Conservation (phyloP, 2,329 filamentous ascomycete genomes). For the Aureobasidium sp. region DNA sequence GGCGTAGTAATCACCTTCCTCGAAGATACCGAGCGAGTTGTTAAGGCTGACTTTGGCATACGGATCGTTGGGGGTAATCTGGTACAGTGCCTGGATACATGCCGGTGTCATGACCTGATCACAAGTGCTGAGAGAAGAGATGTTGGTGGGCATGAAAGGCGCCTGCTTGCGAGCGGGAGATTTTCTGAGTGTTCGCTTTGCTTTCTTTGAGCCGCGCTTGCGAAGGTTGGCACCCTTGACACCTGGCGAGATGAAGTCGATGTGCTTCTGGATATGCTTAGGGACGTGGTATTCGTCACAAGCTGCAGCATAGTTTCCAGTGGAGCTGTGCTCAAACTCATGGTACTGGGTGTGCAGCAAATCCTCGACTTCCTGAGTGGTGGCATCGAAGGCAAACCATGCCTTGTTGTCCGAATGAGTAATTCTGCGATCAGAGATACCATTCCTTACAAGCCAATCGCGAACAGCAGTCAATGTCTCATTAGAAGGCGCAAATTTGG, state of each 20-base stretch:
- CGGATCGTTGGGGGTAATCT: constrained; percentile 16
- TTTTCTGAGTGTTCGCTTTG: constrained; percentile 5
- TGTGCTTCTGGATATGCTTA: constrained; percentile 16
- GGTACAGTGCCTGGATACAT: constrained; percentile 20
- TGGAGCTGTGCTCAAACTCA: constrained; percentile 19
- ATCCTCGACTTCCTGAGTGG: constrained; percentile 20
- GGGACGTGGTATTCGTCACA: constrained; percentile 22
- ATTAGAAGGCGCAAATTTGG: constrained; percentile 21
- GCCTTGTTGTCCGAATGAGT: constrained; percentile 26
- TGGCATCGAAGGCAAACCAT: constrained; percentile 26
- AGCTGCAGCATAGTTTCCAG: constrained; percentile 16
- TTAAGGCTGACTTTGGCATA: constrained; percentile 15
- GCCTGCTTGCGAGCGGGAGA: not conserved
- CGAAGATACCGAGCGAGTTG: constrained; percentile 33
- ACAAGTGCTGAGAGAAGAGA: constrained; percentile 15
- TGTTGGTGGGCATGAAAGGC: constrained; percentile 13
- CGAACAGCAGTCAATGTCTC: constrained; percentile 19
- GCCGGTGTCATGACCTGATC: constrained; percentile 18
- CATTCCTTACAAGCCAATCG: constrained; percentile 19
- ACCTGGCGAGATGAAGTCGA: constrained; percentile 24
- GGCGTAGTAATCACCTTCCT: constrained; percentile 36
- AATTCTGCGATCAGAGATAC: constrained; percentile 17
- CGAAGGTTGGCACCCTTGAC: constrained; percentile 19
- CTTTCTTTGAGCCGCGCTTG: constrained; percentile 6
- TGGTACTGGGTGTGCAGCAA: constrained; percentile 22